Base-by-base conservation (phyloP, 2,329 filamentous ascomycete species). In the Huntiella abstrusa region DNA sequence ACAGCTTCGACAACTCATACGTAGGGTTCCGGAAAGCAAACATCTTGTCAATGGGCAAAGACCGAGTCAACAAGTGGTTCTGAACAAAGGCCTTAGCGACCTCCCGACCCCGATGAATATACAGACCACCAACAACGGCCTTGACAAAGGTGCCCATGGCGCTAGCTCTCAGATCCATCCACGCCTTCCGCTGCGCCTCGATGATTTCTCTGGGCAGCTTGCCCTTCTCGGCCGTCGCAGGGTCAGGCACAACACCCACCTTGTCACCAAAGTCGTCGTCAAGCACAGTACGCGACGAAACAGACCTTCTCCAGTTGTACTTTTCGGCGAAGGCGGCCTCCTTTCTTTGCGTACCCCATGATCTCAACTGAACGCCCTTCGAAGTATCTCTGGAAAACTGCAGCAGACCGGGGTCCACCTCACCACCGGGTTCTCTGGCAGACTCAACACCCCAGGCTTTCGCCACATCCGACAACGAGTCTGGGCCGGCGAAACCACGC, bases 371-470 rank as follows among this genome's bases (percentile, higher is more conserved):
- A 43, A 64, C 58, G 16, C 66, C 57, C 15, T 68, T 66, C 12
- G 63, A 58, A 4, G 64, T 55, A 45, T 70, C 61, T 58, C 63
- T 63, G 63, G 64, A 65, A 68, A 86, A 93, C 59, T 96, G 91
- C 51, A 98, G 68, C 46, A 93, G 68, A 4, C 88, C 91, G 0
- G 87, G 80, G 59, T 98, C 91, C 47, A 96, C 87, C 64, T 96
- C 88, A 49, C 75, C 75, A 43, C 88, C 91, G 0, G 91, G 91
- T 15, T 77, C 80, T 8, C 82, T 83, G n/a, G 84, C 88, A 38
- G 70, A 65, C 60, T 96, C 88, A 12, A 96, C 77, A 63, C 91
- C 91, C 91, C 91, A 98, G 64, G 91, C 82, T 51, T 71, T 68
- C 12, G 83, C 76, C 53, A 96, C 72, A 15, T 77, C 68, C 44